Evolutionary conservation across 345 rosid genomes (phyloP).

Genomic region (Melaleuca alternifolia): DNA sequence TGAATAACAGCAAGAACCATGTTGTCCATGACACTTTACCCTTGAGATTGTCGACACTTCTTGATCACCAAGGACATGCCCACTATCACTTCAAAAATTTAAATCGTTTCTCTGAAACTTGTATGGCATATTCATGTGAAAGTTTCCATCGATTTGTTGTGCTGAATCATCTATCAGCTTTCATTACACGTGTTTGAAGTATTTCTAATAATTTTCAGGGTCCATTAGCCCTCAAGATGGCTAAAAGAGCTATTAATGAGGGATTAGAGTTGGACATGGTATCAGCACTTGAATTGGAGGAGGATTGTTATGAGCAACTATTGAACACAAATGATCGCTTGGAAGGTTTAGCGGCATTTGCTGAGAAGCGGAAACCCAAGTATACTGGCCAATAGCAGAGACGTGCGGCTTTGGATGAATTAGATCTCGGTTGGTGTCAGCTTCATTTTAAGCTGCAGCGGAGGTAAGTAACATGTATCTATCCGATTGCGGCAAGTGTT

Average conservation of each 20-base stretch:
- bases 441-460: neutral
- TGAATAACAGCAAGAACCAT: neutral
- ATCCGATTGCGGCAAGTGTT: neutral
- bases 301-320: constrained; percentile 51
- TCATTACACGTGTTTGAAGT: neutral
- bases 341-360: constrained; percentile 88
- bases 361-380: constrained; percentile 73
- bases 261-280: constrained; percentile 49
- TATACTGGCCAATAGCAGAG: constrained; percentile 38
- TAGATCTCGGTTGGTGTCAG: neutral
- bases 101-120: neutral
- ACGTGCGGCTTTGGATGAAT: neutral
- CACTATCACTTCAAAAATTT: neutral
- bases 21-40: neutral
- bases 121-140: neutral
- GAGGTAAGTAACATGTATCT: neutral
- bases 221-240: constrained; percentile 73
- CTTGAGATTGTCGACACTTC: neutral
- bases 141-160: neutral
- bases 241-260: constrained; percentile 65
- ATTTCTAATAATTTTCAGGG: constrained; percentile 22
- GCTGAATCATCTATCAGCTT: neutral
- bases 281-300: constrained; percentile 66
- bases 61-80: neutral
- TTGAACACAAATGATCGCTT: constrained; percentile 67